These are phyloP conservation scores for Tricholoma sp. DNA, from an alignment of 768 basidiomycete genomes.

Conservation along the genomic window DNA sequence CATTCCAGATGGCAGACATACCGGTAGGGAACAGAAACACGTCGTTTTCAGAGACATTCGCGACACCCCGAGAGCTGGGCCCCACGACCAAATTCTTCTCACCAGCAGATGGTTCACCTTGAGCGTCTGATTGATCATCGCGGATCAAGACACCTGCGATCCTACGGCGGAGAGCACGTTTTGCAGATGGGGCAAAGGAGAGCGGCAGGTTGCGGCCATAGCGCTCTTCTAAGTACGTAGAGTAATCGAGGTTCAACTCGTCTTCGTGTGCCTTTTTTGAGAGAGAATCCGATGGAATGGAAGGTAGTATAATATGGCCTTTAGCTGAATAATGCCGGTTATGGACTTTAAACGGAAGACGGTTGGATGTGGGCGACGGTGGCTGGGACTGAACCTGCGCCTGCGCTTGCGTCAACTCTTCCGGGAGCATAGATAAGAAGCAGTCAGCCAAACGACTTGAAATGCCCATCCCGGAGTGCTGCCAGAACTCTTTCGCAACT, in stretches of 20 bases:
- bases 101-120: constrained; percentile 34
- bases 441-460: constrained; percentile 83
- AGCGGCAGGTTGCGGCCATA: constrained; percentile 89
- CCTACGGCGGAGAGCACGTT: constrained; percentile 79
- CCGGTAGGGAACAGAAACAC: constrained; percentile 86
- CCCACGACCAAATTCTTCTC: constrained; percentile 43
- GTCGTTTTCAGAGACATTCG: constrained; percentile 73
- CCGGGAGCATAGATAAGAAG: constrained; percentile 68
- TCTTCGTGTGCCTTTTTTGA: constrained; percentile 28
- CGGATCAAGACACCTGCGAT: constrained; percentile 82
- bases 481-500: constrained; percentile 91
- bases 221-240: constrained; percentile 84
- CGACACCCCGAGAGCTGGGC: constrained; percentile 64
- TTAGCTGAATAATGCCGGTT: constrained; percentile 59
- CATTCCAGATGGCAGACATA: constrained; percentile 93
- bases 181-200: constrained; percentile 69
- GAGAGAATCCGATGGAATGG: constrained; percentile 7
- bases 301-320: constrained; percentile 9
- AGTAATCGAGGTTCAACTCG: constrained; percentile 54
- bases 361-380: constrained; percentile 24
- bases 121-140: constrained; percentile 42
- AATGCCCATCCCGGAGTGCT: constrained; percentile 88
- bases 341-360: constrained; percentile 35
- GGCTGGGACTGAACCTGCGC: constrained; percentile 1
- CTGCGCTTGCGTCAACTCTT: constrained; percentile 26